Evolutionary conservation across 805 yeast species (phyloP).

Genomic region (Candida germanica): DNA sequence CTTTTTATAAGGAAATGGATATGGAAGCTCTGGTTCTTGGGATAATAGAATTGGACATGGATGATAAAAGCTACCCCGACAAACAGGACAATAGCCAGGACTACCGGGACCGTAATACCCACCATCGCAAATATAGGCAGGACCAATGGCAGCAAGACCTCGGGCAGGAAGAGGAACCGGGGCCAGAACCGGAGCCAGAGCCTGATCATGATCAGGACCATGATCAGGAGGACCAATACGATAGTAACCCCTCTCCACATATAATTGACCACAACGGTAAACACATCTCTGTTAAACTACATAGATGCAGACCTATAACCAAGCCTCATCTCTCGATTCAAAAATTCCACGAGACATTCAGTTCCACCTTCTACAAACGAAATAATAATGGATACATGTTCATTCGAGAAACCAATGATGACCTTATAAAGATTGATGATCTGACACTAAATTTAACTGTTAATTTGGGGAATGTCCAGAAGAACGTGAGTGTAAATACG

Average conservation of each 20-base stretch:
- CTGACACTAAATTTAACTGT: constrained; percentile 8
- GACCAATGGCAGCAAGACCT: too few relatives aligned
- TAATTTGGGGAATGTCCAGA: constrained; percentile 4
- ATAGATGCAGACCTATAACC: not conserved
- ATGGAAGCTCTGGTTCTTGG: too few relatives aligned
- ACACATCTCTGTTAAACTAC: constrained; percentile 3
- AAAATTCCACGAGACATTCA: constrained; percentile 17
- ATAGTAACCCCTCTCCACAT: not conserved
- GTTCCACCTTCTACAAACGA: constrained; percentile 34
- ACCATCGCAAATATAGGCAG: too few relatives aligned
- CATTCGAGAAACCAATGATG: constrained; percentile 26
- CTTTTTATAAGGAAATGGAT: too few relatives aligned
- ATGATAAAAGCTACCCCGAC: too few relatives aligned
- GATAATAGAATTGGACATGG: too few relatives aligned
- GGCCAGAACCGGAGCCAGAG: too few relatives aligned
- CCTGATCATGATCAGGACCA: not conserved
- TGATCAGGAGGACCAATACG: too few relatives aligned
- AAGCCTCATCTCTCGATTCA: constrained; percentile 11
- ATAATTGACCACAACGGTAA: constrained; percentile 1
- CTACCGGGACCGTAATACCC: too few relatives aligned
- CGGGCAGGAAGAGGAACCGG: too few relatives aligned
- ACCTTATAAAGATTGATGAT: constrained; percentile 14
- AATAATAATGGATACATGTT: constrained; percentile 34
- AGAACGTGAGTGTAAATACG: constrained; percentile 9
- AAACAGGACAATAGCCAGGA: too few relatives aligned